Evolutionary conservation across 306 rosid genomes (phyloP).

Genomic region (Cicer yamashitae): DNA sequence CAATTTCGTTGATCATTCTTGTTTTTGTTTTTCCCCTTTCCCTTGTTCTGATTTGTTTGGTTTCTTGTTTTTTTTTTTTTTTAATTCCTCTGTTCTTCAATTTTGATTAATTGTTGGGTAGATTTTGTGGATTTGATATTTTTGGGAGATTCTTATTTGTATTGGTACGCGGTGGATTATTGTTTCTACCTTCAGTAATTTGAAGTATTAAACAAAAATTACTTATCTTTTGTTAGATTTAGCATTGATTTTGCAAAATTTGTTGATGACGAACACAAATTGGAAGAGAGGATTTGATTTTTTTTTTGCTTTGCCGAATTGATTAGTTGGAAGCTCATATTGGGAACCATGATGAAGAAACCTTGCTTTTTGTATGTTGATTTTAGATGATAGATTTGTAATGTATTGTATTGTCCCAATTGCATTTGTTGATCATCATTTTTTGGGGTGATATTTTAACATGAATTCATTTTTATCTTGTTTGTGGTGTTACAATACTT

Average conservation of each 20-base stretch:
- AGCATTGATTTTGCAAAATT: slow-evolving; percentile 12
- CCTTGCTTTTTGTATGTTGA: background rate
- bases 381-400: background rate
- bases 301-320: slow-evolving; percentile 24
- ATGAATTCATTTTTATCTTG: background rate
- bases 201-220: background rate
- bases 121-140: background rate
- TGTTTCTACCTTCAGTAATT: slow-evolving; percentile 12
- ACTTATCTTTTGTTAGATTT: slow-evolving; percentile 1
- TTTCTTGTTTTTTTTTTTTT: background rate
- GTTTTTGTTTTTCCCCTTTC: background rate
- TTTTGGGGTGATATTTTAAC: background rate
- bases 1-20: background rate
- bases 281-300: background rate
- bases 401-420: background rate
- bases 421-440: background rate
- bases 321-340: slow-evolving; percentile 20
- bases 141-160: slow-evolving; percentile 22
- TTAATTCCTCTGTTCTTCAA: background rate
- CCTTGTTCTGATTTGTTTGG: slow-evolving; percentile 12
- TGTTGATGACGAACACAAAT: slow-evolving; percentile 2
- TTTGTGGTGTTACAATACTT: background rate
- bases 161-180: background rate
- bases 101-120: slow-evolving; percentile 9
- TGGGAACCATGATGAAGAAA: slow-evolving; percentile 21